Base-by-base conservation (phyloP, 2,329 filamentous ascomycete species). In the Hymenoscyphus salicellus region DNA sequence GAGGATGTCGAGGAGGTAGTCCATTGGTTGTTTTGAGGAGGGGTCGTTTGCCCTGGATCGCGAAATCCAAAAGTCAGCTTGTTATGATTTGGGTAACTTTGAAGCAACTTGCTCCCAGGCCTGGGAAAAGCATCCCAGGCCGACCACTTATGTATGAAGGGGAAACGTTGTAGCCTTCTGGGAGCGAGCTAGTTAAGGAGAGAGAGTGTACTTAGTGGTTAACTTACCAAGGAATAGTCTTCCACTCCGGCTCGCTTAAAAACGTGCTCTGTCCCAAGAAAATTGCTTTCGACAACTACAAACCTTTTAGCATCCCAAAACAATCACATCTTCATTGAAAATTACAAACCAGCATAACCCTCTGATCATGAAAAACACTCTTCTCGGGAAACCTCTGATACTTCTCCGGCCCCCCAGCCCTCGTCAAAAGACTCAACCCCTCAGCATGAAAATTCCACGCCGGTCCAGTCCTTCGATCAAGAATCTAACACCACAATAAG, bases 371-470 rank as follows among this genome's bases (percentile, higher is more conserved):
- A 23, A 56, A 56, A 17, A 56, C 5, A 33, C 30, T 56, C 30
- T 33, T 56, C 17, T 30, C 55, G 0, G 26, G 55, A 26, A 8
- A 28, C 16, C n/a, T 56, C 23, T 55, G 52, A 32, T 28, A 55
- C 23, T 28, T 28, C 55, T n/a, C 14, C 4, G 26, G 26, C 17
- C 28, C n/a, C 2, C 28, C 16, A 56, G 26, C 26, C 7, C 8
- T 11, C 4, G 11, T 32, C 16, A 56, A 20, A 16, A 28, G 10
- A 17, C 52, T 17, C 28, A 55, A 55, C 16, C 52, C 52, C 23
- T 32, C 52, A 7, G 52, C 28, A 55, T 55, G 52, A 55, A 32
- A 28, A 55, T 28, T 55, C 52, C 52, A 55, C 28, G 52, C 52
- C 5, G 26, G 23, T 32, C 20, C 52, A 7, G 41, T 46, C 6